Base-by-base conservation (phyloP, 2,329 filamentous ascomycete species). In the Coniochaeta sp. region DNA sequence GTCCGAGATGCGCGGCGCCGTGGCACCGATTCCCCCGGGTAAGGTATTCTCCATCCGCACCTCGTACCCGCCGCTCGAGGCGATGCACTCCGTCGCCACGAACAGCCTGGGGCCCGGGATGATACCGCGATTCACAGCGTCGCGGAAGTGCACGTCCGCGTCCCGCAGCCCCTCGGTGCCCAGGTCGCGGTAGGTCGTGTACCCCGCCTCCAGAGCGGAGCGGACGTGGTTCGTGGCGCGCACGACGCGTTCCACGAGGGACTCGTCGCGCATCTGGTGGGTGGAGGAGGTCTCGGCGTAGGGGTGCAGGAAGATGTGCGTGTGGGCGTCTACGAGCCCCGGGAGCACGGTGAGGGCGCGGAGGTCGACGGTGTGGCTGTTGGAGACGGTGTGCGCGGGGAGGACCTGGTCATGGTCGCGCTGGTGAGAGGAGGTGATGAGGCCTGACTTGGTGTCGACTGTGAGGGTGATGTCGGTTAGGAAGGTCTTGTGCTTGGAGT, bases 221-320 rank as follows among this genome's bases (percentile, higher is more conserved):
- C 74, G 74, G 54, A 71, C 72, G 55, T 81, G 74, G 53, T 80
- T 77, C 7, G 74, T 73, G 0, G 75, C 74, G 16, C 80, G 74
- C 47, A 83, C 71, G 22, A 75, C 69, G 20, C 79, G 69, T 58
- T 84, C 80, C 7, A 80, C 71, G n/a, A 78, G 62, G 52, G 76
- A 78, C 57, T 82, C 78, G 55, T 83, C 78, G 31, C 79, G 74
- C 63, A 81, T 77, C 59, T 83, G 80, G 33, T 75, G 61, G 4
- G 69, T 54, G 5, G 69, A 62, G 6, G 65, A 54, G 8, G 45
- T 97, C 60, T 86, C 82, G 32, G 58, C 57, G 51, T 83, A 83
- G 0, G 79, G 78, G 38, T 82, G 78, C 30, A 82, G 67, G 68
- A 90, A 95, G 31, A 96, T 81, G 57, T 83, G 84, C 53, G 83